Evolutionary conservation across 208 protist genomes (phyloP).

Genomic region (Naegleria gruberi): DNA sequence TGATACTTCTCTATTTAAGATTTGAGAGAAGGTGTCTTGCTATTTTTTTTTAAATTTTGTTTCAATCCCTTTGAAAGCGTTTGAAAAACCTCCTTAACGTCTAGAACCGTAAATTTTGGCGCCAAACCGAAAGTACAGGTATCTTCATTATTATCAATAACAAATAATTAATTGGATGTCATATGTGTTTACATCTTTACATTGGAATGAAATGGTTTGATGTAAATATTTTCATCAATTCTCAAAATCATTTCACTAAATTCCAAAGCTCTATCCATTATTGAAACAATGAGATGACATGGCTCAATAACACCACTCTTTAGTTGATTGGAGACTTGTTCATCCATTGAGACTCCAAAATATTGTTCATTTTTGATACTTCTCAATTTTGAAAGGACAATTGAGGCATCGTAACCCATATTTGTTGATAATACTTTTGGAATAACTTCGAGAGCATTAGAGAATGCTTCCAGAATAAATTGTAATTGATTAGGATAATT

Average conservation of each 20-base stretch:
- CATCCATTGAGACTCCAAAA: background rate
- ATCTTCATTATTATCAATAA: no score
- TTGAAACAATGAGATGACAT: background rate
- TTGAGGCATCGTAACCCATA: background rate
- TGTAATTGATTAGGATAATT: background rate
- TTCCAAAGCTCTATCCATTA: background rate
- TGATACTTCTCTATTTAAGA: no score
- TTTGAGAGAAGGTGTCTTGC: no score
- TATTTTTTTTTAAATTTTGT: no score
- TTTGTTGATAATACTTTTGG: background rate
- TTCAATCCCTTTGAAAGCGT: no score
- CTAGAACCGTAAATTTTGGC: no score
- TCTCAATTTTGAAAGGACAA: background rate
- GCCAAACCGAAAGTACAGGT: no score
- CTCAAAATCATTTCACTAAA: background rate
- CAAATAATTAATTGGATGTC: no score
- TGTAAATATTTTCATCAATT: conserved; percentile 12
- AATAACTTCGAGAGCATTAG: background rate
- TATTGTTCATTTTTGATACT: no score
- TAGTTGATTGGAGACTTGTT: background rate
- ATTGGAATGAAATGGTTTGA: background rate
- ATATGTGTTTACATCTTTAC: no score
- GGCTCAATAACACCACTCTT: background rate
- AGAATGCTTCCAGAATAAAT: background rate
- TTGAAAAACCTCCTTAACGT: no score